Percentiles rank a stretch among this genome's conserved stretches.
Conservation (phyloP, 1,284 basidiomycete species). For the Rhodotorula sp. region DNA sequence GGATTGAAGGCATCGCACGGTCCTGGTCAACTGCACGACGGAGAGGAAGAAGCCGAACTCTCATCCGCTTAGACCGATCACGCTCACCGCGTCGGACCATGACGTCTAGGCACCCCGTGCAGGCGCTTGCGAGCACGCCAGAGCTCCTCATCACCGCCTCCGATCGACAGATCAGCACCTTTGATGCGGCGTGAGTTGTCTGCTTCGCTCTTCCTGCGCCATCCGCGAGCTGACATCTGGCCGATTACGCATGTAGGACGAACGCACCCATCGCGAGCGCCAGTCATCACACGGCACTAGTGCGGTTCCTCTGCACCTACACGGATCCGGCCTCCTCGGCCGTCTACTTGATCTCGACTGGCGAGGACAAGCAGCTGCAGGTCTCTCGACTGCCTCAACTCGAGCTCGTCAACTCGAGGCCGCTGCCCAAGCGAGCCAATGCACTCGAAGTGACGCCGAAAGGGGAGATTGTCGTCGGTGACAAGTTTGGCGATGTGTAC, state of each 20-base stretch:
- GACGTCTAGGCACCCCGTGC: constrained; percentile 19
- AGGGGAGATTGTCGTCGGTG: constrained; percentile 66
- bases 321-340: background rate
- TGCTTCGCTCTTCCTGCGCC: background rate
- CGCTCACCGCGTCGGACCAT: too few relatives aligned
- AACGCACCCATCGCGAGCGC: background rate
- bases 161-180: constrained; percentile 4
- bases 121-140: constrained; percentile 4
- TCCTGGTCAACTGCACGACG: background rate
- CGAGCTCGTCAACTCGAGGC: constrained; percentile 52
- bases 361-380: constrained; percentile 75
- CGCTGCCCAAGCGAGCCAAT: constrained; percentile 73
- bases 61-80: too few relatives aligned
- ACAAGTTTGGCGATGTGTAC: constrained; percentile 84
- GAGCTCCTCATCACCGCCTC: constrained; percentile 19
- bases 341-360: constrained; percentile 63
- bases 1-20: background rate
- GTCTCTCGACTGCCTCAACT: constrained; percentile 61
- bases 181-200: constrained; percentile 18
- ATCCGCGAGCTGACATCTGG: background rate
- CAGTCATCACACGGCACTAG: constrained; percentile 23
- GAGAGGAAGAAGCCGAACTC: background rate
- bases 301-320: constrained; percentile 27
- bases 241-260: constrained; percentile 1
- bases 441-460: constrained; percentile 58